A percentile compares a stretch with the other conserved stretches of the same genome.
phyloP scores from a whole-genome alignment of 2,329 filamentous ascomycete species.

The Neonectria sp. region DNA sequence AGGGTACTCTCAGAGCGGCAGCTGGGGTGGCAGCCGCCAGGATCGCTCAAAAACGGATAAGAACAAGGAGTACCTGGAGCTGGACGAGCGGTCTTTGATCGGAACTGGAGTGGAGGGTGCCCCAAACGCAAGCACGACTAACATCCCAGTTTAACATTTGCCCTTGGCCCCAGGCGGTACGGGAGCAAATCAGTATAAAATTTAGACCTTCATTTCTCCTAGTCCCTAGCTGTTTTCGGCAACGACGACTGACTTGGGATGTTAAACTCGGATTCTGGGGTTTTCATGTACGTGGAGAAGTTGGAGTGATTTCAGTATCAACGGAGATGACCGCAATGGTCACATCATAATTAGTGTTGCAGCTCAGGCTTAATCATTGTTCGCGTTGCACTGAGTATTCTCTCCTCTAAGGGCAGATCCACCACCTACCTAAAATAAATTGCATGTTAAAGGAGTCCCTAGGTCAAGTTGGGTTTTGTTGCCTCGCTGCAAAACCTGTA shows the following conservation, averaged over 20 bases:
- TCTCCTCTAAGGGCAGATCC: background rate
- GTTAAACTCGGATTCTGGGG: background rate
- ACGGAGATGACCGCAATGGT: background rate
- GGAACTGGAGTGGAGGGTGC: constrained; percentile 24
- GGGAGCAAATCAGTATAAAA: background rate
- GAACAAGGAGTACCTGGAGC: constrained; percentile 37
- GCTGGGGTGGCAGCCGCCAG: constrained; percentile 33
- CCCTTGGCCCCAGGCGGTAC: background rate
- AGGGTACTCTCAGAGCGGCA: constrained; percentile 25
- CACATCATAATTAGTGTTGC: background rate
- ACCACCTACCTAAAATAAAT: background rate
- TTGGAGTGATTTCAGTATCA: background rate
- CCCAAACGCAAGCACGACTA: constrained; percentile 12
- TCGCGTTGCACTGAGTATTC: background rate
- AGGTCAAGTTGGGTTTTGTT: background rate
- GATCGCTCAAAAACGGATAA: constrained; percentile 37
- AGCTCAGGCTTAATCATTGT: background rate
- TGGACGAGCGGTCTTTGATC: constrained; percentile 38
- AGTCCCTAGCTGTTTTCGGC: too few species aligned
- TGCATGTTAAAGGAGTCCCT: background rate
- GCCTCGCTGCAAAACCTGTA: too few species aligned
- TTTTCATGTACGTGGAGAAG: background rate
- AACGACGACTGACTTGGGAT: too few species aligned
- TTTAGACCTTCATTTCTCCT: background rate
- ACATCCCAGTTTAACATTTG: background rate